Conservation (phyloP, 495 filamentous ascomycete species). For the Aspergillus incahuasiensis region DNA sequence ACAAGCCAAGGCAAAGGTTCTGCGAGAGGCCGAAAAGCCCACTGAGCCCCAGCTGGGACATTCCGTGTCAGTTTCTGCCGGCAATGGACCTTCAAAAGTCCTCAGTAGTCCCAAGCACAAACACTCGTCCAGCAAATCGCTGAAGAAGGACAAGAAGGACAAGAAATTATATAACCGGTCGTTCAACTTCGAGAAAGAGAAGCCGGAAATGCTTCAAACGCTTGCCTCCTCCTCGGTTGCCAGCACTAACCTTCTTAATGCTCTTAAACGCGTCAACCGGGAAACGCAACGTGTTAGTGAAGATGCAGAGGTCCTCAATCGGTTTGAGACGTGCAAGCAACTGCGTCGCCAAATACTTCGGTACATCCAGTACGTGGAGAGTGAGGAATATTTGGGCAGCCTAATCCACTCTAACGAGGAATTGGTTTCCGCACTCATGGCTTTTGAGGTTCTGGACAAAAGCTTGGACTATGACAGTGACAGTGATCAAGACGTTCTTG, state of each 20-base stretch:
- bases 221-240: constrained; percentile 84
- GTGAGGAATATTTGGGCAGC: constrained; percentile 73
- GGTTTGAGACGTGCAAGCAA: constrained; percentile 82
- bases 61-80: constrained; percentile 38
- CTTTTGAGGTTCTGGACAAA: constrained; percentile 90
- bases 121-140: constrained; percentile 27
- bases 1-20: constrained; percentile 73
- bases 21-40: constrained; percentile 65
- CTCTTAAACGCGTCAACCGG: constrained; percentile 84
- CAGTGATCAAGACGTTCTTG: constrained; percentile 59
- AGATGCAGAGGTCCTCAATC: constrained; percentile 65
- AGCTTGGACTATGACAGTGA: constrained; percentile 97
- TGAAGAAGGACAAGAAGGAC: constrained; percentile 37
- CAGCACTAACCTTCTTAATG: constrained; percentile 85
- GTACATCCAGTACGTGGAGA: constrained; percentile 84
- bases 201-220: constrained; percentile 71
- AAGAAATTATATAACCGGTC: constrained; percentile 39
- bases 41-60: constrained; percentile 56
- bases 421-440: constrained; percentile 86
- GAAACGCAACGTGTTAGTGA: constrained; percentile 85
- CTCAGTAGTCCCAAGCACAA: constrained; percentile 36
- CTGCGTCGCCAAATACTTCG: constrained; percentile 78
- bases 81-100: constrained; percentile 35
- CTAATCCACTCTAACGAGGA: constrained; percentile 80
- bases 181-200: constrained; percentile 86